These are phyloP conservation scores for Podila clonocystis DNA, from an alignment of 192 early-diverging fungal species.

Conservation along the genomic window DNA sequence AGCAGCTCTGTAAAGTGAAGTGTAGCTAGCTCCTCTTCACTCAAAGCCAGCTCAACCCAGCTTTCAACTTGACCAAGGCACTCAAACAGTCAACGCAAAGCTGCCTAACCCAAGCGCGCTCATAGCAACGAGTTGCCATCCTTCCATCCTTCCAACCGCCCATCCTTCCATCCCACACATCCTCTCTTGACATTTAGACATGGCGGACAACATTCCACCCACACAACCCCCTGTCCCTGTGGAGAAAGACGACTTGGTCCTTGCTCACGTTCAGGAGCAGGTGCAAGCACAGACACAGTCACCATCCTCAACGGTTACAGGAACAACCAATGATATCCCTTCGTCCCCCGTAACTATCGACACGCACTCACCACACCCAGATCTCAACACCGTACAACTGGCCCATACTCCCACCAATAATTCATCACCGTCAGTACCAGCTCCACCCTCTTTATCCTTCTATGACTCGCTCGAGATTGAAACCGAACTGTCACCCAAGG, in stretches of 20 bases:
- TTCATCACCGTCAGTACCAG: neutral
- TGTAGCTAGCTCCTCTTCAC: too few species aligned
- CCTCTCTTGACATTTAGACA: neutral
- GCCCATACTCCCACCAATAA: neutral
- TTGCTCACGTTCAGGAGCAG: neutral
- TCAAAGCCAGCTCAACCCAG: too few species aligned
- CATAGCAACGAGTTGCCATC: neutral
- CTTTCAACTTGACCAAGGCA: constrained; percentile 1
- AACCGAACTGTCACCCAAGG: constrained; percentile 1
- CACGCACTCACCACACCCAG: neutral
- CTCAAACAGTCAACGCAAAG: neutral
- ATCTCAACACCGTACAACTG: neutral
- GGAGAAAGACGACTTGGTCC: neutral
- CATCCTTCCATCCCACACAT: neutral
- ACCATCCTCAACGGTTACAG: neutral
- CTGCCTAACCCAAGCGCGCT: neutral
- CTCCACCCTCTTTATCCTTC: constrained; percentile 14
- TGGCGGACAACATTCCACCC: neutral
- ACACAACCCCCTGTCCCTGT: neutral
- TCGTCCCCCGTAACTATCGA: neutral
- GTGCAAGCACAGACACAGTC: neutral
- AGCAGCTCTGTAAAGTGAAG: neutral
- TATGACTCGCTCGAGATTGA: constrained; percentile 26
- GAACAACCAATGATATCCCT: too few species aligned
- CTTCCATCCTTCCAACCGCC: neutral